Conservation (phyloP, 495 filamentous ascomycete species). For the Penicillium maclennaniae region DNA sequence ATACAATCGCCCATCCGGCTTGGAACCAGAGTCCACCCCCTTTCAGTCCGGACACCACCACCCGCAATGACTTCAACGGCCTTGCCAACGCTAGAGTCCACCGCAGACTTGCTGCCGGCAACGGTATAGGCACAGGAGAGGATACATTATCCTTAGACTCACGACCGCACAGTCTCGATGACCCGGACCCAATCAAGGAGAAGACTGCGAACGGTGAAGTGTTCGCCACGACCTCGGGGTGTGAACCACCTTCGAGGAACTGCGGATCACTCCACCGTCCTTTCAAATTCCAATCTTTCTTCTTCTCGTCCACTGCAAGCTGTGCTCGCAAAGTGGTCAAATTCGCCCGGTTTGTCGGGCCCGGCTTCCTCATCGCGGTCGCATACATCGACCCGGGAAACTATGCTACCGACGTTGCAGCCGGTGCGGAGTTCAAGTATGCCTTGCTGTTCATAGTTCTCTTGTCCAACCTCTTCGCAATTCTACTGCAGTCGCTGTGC, state of each 20-base stretch:
- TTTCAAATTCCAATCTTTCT: conserved; percentile 27
- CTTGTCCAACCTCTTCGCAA: conserved; percentile 79
- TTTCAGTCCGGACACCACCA: conserved; percentile 56
- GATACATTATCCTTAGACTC: conserved; percentile 25
- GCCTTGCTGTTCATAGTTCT: conserved; percentile 76
- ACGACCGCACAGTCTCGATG: conserved; percentile 20
- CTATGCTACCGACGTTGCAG: conserved; percentile 79
- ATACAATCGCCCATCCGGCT: conserved; percentile 48
- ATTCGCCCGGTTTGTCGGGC: conserved; percentile 75
- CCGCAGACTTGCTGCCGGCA: conserved; percentile 28
- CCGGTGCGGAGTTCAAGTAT: conserved; percentile 61
- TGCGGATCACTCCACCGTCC: conserved; percentile 39
- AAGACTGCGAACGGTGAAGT: conserved; percentile 31
- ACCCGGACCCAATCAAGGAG: conserved; percentile 24
- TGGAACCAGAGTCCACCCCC: conserved; percentile 60
- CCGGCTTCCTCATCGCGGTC: conserved; percentile 80
- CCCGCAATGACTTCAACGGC: conserved; percentile 61
- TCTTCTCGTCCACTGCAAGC: conserved; percentile 14
- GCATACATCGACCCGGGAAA: conserved; percentile 83
- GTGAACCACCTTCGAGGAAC: conserved; percentile 33
- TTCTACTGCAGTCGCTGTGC: conserved; percentile 76
- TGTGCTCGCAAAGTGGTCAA: conserved; percentile 46
- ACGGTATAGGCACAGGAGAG: conserved; percentile 18
- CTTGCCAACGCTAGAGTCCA: conserved; percentile 40
- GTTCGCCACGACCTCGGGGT: conserved; percentile 32